A percentile compares a stretch with the other conserved stretches of the same genome.
Conservation (phyloP, 352 stramenopile genomes). For the Elongisporangium anandrum region DNA sequence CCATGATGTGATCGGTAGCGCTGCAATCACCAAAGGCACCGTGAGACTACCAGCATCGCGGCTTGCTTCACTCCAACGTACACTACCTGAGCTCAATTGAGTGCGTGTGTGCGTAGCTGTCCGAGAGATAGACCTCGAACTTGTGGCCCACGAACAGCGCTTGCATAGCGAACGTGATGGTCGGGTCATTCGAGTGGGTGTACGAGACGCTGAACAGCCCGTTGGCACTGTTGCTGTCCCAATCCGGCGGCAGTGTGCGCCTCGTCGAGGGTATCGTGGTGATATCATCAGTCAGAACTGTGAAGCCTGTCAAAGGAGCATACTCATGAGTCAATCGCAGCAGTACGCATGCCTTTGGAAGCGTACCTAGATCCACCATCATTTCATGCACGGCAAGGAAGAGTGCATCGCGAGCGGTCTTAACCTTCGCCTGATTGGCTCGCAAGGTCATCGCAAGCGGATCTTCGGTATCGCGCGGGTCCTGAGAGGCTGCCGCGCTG, state of each 20-base stretch:
- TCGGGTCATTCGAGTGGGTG: conserved; percentile 41
- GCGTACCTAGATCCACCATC: conserved; percentile 61
- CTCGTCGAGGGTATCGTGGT: conserved; percentile 3
- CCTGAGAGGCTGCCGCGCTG: conserved; percentile 1
- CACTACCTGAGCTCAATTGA: conserved; percentile 77
- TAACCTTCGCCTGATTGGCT: conserved; percentile 37
- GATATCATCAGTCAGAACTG: conserved; percentile 14
- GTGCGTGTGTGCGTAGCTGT: conserved; percentile 56
- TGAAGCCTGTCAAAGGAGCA: conserved; percentile 27
- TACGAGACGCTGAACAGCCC: conserved; percentile 64
- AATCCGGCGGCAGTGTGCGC: conserved; percentile 39
- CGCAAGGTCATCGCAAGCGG: conserved; percentile 33
- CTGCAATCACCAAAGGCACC: conserved; percentile 7
- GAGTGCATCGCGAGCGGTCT: conserved; percentile 51
- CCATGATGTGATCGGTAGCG: conserved; percentile 28
- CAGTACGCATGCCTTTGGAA: conserved; percentile 6
- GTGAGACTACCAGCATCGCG: background rate
- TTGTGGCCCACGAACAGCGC: conserved; percentile 70
- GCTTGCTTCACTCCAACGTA: too few relatives aligned
- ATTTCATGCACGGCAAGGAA: conserved; percentile 70
- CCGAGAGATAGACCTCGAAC: conserved; percentile 76
- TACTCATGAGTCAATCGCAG: background rate
- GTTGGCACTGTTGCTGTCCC: conserved; percentile 51
- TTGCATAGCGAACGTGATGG: conserved; percentile 48
- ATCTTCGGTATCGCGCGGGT: conserved; percentile 38